Percentiles rank a stretch among this genome's conserved stretches.
Evolutionary conservation across 768 basidiomycete species (phyloP).

Genomic region (Pisolithus orientalis): DNA sequence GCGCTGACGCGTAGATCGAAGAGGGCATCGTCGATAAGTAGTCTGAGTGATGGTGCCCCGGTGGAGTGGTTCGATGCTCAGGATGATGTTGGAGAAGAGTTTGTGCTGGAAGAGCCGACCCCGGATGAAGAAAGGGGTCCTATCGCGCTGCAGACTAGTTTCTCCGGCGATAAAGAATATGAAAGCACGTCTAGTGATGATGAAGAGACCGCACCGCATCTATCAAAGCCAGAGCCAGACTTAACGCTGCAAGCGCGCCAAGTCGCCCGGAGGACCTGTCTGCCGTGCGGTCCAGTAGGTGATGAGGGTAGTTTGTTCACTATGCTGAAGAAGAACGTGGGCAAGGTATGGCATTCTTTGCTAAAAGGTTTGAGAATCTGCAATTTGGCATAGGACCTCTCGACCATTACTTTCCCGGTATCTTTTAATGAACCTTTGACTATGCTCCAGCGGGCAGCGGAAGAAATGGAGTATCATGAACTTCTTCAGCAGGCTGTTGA

Average conservation of each 20-base stretch:
- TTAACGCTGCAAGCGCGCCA: constrained; percentile 13
- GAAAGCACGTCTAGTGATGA: constrained; percentile 46
- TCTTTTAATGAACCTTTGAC: constrained; percentile 87
- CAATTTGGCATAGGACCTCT: constrained; percentile 53
- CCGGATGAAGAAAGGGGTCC: constrained; percentile 35
- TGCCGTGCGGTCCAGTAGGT: constrained; percentile 55
- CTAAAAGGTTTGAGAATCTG: not conserved
- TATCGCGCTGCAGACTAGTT: constrained; percentile 34
- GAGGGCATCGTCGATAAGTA: constrained; percentile 43
- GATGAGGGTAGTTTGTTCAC: constrained; percentile 82
- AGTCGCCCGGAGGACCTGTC: constrained; percentile 44
- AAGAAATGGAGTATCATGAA: constrained; percentile 75
- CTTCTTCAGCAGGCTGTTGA: constrained; percentile 62
- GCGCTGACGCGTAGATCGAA: constrained; percentile 31
- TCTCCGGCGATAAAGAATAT: constrained; percentile 33
- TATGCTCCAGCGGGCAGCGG: constrained; percentile 73
- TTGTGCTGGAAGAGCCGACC: constrained; percentile 46
- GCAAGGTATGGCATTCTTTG: constrained; percentile 49
- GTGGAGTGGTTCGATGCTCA: constrained; percentile 77
- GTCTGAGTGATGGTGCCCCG: constrained; percentile 40
- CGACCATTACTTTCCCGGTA: constrained; percentile 80
- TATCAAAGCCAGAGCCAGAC: constrained; percentile 3
- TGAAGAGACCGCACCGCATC: constrained; percentile 22
- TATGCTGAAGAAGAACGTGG: constrained; percentile 83
- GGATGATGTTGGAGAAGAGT: constrained; percentile 48